phyloP scores from a whole-genome alignment of 2,329 filamentous ascomycete genomes.

The Colletotrichum sp. region DNA sequence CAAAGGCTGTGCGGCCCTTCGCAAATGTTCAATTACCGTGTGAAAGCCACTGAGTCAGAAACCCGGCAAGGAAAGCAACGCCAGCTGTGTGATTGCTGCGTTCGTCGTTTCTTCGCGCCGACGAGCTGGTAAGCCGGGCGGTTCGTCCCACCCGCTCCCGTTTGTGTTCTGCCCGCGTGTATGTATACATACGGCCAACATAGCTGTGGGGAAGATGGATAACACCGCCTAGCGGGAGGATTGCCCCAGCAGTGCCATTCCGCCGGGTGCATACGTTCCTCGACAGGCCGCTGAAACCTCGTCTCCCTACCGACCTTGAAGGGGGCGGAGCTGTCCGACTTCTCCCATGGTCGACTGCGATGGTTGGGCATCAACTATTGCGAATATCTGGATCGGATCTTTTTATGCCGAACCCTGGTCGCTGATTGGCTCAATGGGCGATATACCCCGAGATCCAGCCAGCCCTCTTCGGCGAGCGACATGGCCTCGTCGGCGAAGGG shows the following conservation, averaged over 20 bases:
- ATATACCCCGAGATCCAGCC: not conserved
- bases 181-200: not conserved
- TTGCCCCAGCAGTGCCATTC: not conserved
- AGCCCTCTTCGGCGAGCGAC: not conserved
- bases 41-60: not conserved
- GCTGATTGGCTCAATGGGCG: not conserved
- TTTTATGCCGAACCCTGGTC: not conserved
- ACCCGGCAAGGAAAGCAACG: not conserved
- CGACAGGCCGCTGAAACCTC: constrained; percentile 4
- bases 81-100: not conserved
- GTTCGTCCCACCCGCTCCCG: not conserved
- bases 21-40: not conserved
- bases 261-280: not conserved
- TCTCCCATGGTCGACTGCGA: not conserved
- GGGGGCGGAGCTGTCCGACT: not conserved
- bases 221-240: not conserved
- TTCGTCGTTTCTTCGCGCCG: not conserved
- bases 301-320: not conserved
- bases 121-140: not conserved
- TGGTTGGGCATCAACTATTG: not conserved
- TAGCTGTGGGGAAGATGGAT: not conserved
- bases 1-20: not conserved
- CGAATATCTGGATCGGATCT: not conserved
- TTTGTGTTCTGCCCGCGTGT: not conserved
- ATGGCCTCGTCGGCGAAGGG: not conserved